Evolutionary conservation across 202 grass and related monocot genomes (phyloP), one percentile per base, ranked within the genome.

Genomic region (Miscanthus sacchariflorus): DNA sequence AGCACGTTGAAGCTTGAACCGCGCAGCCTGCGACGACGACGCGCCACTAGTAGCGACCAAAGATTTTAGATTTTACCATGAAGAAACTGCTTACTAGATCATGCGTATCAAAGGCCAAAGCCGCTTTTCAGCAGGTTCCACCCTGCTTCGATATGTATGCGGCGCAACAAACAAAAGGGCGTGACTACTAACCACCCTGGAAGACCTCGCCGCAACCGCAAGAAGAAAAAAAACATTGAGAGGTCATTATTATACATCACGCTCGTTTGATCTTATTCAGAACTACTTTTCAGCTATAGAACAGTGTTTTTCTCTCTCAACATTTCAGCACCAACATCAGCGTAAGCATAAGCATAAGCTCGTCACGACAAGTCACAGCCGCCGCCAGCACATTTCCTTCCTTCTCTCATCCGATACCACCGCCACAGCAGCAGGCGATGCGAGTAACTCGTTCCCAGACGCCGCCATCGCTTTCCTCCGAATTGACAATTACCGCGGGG

Each of bases 121-220:
- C 4, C 27, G 28, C 56, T 78, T 77, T 80, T 50, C 17, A 3
- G 76, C 17, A 73, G 35, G 78, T 89, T 92, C 83, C 36, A 66
- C 21, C 74, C 21, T 74, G 90, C 79, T 92, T 79, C 90, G 13
- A n/a, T 92, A 36, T 89, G 90, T 86, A 79, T 19, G 43, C 81
- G 6, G 54, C 12, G 71, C 68, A 67, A 23, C 72, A 14, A 49
- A 19, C 43, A 15, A 49, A 19, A 42, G 23, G 35, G 15, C 45
- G 25, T 66, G 2, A 17, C 11, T 4, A 30, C 35, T 12, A 40
- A 7, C 71, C 11, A 76, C 71, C 11, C 18, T 9, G 18, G 18
- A 58, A 56, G 18, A 56, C 52, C 52, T 58, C 52, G 19, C 19
- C 19, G 3, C 23, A 12, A 64, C 19, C 19, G 3, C 23, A 12